These are phyloP conservation scores for Colletotrichum salicis DNA, from an alignment of 2,329 filamentous ascomycete genomes.

Conservation along the genomic window DNA sequence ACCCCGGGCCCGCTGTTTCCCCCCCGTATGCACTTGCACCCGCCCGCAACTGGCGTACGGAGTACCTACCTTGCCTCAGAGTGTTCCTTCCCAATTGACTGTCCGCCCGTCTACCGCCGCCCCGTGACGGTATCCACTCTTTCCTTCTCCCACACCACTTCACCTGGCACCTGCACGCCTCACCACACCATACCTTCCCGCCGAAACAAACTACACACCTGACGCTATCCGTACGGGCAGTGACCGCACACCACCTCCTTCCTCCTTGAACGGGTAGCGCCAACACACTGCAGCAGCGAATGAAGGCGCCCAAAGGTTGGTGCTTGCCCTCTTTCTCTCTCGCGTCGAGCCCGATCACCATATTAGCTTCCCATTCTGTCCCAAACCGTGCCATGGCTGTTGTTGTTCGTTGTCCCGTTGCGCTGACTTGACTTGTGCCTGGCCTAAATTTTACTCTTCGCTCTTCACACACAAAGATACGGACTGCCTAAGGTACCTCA, in stretches of 20 bases:
- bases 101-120: neutral
- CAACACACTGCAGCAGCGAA: constrained; percentile 19
- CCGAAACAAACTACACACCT: neutral
- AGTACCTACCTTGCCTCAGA: neutral
- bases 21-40: neutral
- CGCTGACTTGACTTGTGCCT: constrained; percentile 5
- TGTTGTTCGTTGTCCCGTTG: constrained; percentile 19
- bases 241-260: constrained; percentile 15
- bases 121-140: neutral
- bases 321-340: constrained; percentile 33
- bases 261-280: constrained; percentile 14
- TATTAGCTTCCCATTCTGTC: constrained; percentile 31
- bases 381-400: constrained; percentile 23
- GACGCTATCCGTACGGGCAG: too few species aligned
- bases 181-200: too few species aligned
- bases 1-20: neutral
- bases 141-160: neutral
- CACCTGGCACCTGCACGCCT: neutral
- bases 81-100: neutral
- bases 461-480: neutral
- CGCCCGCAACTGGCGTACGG: neutral
- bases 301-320: constrained; percentile 18
- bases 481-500: neutral
- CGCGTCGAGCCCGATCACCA: constrained; percentile 32
- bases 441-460: constrained; percentile 3